Evolutionary conservation across 129 eudicot genomes (phyloP), one percentile per base, ranked within the genome.

Genomic region (Artemisia argyi): DNA sequence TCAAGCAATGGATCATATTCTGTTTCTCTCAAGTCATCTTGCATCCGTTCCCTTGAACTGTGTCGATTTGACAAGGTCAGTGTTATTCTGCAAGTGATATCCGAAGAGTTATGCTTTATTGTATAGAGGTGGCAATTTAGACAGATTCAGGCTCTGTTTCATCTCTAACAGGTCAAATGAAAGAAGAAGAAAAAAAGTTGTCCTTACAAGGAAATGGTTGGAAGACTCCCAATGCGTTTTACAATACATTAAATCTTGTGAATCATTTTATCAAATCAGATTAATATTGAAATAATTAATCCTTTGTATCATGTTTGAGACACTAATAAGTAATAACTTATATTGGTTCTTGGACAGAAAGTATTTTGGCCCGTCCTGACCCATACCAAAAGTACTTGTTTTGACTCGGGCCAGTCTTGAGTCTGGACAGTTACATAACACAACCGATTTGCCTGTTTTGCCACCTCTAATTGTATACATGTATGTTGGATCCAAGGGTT

Each of bases 51-150:
- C 55, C 95, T 92, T 60, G 98, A 92, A 82, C 72, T 90, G 75
- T 89, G 98, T 76, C 96, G 98, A 11, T 92, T 89, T 76, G 98
- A 92, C 73, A 92, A 92, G 95, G 98, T 92, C 28, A 26, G 54
- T 55, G 26, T 50, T 58, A n/a, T 32, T 71, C 66, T 60, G 53
- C 18, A 66, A 55, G 7, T 55, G 61, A 44, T 11, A 1, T 30
- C n/a, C 52, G 59, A 3, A 16, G 18, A 60, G 20, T 61, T 73
- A 35, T 79, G 39, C 10, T 16, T 47, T 32, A 1, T 76, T 68
- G 68, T 35, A 16, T 30, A 63, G 50, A 35, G 24, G 22, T 63
- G 50, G 24, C 68, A 32, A 8, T 63, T 18, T 30, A 0, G 47
- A 30, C 48, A 13, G 18, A 61, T 13, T 3, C 13, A 58, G 30